Evolutionary conservation across 179 eudicot genomes (phyloP).

Genomic region (Spergularia azorica): DNA sequence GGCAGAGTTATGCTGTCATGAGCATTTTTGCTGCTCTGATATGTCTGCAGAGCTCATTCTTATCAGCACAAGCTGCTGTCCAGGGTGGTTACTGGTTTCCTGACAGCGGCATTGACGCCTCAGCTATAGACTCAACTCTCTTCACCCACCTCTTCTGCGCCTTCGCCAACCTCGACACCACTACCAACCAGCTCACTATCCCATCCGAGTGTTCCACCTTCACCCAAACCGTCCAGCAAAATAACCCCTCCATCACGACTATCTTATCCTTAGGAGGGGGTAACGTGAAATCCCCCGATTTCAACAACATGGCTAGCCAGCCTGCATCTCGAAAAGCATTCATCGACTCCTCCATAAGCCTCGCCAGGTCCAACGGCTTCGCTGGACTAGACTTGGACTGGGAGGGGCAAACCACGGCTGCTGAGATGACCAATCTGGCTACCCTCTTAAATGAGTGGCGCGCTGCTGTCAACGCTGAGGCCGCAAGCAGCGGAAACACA

Average conservation of each 20-base stretch:
- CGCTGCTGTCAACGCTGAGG: conserved; percentile 45
- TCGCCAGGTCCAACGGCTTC: conserved; percentile 57
- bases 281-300: not conserved
- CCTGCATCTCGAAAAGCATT: conserved; percentile 41
- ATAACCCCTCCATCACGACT: conserved; percentile 47
- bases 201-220: conserved; percentile 50
- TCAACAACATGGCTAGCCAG: conserved; percentile 49
- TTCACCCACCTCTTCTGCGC: conserved; percentile 75
- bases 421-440: conserved; percentile 56
- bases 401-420: conserved; percentile 51
- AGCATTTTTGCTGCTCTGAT: not conserved
- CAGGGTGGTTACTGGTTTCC: conserved; percentile 57
- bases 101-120: conserved; percentile 36
- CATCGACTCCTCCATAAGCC: conserved; percentile 58
- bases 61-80: conserved; percentile 27
- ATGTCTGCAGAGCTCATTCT: not conserved
- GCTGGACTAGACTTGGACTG: conserved; percentile 82
- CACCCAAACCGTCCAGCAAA: conserved; percentile 47
- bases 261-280: conserved; percentile 62
- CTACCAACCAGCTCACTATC: conserved; percentile 44
- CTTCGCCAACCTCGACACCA: conserved; percentile 40
- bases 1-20: no score
- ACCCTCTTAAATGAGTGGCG: conserved; percentile 64
- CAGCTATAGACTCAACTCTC: conserved; percentile 54
- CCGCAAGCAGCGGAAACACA: conserved; percentile 22